A percentile compares a stretch with the other conserved stretches of the same genome.
phyloP scores from a whole-genome alignment of 768 basidiomycete species.

The Leucocoprinus sp. region DNA sequence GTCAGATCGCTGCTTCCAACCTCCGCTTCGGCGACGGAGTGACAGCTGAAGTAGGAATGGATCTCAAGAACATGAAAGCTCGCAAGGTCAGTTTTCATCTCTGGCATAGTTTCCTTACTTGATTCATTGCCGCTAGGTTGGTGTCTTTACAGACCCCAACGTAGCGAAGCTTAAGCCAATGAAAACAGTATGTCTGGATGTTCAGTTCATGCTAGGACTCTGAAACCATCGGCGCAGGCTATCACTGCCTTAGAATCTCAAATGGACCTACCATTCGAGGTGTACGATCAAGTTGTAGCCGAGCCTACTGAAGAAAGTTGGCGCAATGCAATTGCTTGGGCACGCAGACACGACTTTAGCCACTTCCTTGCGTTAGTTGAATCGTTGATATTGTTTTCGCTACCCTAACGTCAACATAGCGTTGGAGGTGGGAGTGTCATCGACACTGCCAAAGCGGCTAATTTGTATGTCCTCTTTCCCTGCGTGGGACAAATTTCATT shows the following conservation, averaged over 20 bases:
- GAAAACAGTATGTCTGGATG: constrained; percentile 47
- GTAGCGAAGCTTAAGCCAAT: constrained; percentile 77
- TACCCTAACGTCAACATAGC: constrained; percentile 27
- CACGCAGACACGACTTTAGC: constrained; percentile 79
- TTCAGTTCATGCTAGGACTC: not conserved
- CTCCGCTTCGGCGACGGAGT: constrained; percentile 87
- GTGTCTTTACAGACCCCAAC: constrained; percentile 87
- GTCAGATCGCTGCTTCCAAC: constrained; percentile 78
- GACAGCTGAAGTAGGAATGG: constrained; percentile 87
- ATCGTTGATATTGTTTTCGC: not conserved
- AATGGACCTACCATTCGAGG: constrained; percentile 66
- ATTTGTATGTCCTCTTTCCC: constrained; percentile 43
- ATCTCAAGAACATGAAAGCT: constrained; percentile 89
- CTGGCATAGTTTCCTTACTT: constrained; percentile 6
- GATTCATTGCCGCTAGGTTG: constrained; percentile 51
- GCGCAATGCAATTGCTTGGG: constrained; percentile 83
- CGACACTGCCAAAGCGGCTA: constrained; percentile 93
- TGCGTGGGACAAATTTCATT: not conserved
- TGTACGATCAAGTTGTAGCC: constrained; percentile 73
- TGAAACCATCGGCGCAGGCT: constrained; percentile 35
- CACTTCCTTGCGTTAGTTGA: constrained; percentile 80
- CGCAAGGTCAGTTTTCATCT: constrained; percentile 50
- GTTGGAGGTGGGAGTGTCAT: constrained; percentile 94
- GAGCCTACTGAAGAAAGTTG: constrained; percentile 93
- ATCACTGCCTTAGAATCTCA: constrained; percentile 75